phyloP scores from a whole-genome alignment of 306 rosid species.

The Cucurbita ficifolia region DNA sequence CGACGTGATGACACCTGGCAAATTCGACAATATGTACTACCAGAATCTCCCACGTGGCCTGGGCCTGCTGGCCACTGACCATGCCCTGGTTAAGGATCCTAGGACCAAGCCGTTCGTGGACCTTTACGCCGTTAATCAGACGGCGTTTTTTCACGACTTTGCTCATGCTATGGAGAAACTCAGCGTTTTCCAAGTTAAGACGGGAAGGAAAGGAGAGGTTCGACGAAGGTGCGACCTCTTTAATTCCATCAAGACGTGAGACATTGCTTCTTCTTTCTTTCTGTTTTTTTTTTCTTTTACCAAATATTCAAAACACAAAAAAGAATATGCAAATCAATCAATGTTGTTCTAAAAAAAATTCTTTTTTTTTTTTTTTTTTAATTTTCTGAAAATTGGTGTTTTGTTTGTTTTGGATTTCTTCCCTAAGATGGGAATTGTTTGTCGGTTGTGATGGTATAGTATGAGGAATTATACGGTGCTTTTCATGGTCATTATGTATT shows the following conservation, averaged over 20 bases:
- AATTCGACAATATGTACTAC: slow-evolving; percentile 3
- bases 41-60: neutral
- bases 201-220: slow-evolving; percentile 5
- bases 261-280: neutral
- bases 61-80: neutral
- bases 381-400: neutral
- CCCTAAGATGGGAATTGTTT: neutral
- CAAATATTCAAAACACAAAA: neutral
- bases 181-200: neutral
- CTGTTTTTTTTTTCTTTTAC: neutral
- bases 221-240: neutral
- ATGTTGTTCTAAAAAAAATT: neutral
- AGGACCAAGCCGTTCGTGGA: slow-evolving; percentile 2
- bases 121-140: slow-evolving; percentile 1
- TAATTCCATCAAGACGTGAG: neutral
- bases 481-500: neutral
- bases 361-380: neutral
- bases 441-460: neutral
- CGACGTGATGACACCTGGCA: slow-evolving; percentile 10
- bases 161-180: slow-evolving; percentile 4
- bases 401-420: neutral
- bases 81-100: neutral
- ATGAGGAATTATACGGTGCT: neutral
- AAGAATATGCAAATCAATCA: neutral
- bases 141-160: slow-evolving; percentile 7